phyloP scores from a whole-genome alignment of 2,329 filamentous ascomycete species.

The Thermothelomyces thermophilus region DNA sequence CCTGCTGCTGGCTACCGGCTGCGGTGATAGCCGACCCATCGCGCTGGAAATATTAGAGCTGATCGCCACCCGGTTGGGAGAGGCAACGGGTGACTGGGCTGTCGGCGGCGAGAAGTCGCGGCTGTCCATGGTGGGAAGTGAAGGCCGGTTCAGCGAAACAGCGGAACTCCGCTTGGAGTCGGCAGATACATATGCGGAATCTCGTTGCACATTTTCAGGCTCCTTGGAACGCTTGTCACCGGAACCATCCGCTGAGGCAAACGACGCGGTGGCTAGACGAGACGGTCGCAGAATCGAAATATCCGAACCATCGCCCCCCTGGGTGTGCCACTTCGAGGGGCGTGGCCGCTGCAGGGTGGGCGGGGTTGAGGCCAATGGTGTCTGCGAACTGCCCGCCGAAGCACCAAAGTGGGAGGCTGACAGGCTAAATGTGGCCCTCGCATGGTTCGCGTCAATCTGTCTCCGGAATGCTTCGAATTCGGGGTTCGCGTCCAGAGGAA shows the following conservation, averaged over 20 bases:
- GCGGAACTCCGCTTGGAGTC: conserved; percentile 50
- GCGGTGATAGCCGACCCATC: conserved; percentile 47
- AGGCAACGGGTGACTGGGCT: conserved; percentile 34
- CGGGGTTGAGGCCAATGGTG: conserved; percentile 24
- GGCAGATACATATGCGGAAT: conserved; percentile 49
- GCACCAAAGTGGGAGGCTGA: conserved; percentile 38
- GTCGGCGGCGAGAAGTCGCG: conserved; percentile 39
- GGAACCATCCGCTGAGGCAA: conserved; percentile 16
- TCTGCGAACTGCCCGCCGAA: conserved; percentile 28
- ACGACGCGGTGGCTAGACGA: conserved; percentile 10
- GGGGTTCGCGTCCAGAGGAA: conserved; percentile 68
- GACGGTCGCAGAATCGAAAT: conserved; percentile 22
- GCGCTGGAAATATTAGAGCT: conserved; percentile 38
- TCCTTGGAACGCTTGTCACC: conserved; percentile 38
- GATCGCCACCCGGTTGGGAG: conserved; percentile 25
- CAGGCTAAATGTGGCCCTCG: conserved; percentile 43
- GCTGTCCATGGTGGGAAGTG: conserved; percentile 37
- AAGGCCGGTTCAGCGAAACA: conserved; percentile 38
- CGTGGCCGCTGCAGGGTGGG: conserved; percentile 35
- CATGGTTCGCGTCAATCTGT: conserved; percentile 60
- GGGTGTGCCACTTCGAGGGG: conserved; percentile 43
- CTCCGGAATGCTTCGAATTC: conserved; percentile 75
- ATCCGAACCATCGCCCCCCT: conserved; percentile 40
- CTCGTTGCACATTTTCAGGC: conserved; percentile 41
- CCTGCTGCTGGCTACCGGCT: conserved; percentile 47